These are phyloP conservation scores for Mixia osmundae DNA, from an alignment of 1,284 basidiomycete genomes.

Conservation along the genomic window DNA sequence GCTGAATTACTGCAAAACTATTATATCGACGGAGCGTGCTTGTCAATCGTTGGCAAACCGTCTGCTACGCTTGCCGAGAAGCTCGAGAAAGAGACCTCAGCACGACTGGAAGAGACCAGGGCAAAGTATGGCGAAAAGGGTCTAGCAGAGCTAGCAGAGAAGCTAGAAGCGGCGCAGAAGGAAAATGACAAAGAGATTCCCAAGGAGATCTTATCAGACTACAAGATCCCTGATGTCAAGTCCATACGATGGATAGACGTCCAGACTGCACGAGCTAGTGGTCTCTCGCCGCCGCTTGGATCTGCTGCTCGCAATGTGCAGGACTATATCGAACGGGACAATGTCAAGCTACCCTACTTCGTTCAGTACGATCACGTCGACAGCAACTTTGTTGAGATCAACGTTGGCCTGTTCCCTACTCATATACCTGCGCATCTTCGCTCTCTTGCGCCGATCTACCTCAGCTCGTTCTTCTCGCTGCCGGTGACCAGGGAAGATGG, in stretches of 20 bases:
- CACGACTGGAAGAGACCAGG: constrained; percentile 45
- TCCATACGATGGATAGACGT: constrained; percentile 90
- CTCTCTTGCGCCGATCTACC: constrained; percentile 41
- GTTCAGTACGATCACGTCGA: constrained; percentile 49
- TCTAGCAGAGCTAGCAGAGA: constrained; percentile 41
- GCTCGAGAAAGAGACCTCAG: constrained; percentile 60
- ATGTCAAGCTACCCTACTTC: constrained; percentile 52
- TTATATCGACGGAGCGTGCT: constrained; percentile 42
- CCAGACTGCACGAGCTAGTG: constrained; percentile 31
- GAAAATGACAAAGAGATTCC: constrained; percentile 73
- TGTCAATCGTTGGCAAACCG: constrained; percentile 63
- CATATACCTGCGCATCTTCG: constrained; percentile 30
- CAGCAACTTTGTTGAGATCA: constrained; percentile 62
- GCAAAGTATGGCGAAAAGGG: constrained; percentile 53
- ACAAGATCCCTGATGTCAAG: constrained; percentile 66
- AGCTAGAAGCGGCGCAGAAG: constrained; percentile 57
- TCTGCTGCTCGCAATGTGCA: constrained; percentile 28
- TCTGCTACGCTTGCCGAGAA: constrained; percentile 61
- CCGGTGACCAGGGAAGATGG: constrained; percentile 53
- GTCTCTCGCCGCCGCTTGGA: constrained; percentile 11
- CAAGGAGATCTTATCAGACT: constrained; percentile 44
- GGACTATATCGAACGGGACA: constrained; percentile 46
- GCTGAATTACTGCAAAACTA: constrained; percentile 50
- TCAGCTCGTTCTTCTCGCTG: constrained; percentile 68
- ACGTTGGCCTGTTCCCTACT: constrained; percentile 41